Conservation (phyloP, 2,329 filamentous ascomycete genomes). For the Botrytis porri region DNA sequence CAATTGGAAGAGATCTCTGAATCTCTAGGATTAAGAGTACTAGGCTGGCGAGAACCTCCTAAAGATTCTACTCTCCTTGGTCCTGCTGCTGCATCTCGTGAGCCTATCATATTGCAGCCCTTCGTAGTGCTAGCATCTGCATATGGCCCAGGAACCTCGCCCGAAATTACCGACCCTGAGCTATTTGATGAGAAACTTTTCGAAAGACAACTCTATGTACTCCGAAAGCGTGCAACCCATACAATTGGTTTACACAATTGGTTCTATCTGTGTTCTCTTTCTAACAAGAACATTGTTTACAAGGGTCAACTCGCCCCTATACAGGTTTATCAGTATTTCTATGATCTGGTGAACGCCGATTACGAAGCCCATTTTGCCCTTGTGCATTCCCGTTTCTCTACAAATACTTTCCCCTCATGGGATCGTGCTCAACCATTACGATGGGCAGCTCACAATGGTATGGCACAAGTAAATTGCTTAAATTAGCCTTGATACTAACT, state of each 20-base stretch:
- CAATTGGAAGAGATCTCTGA: constrained; percentile 94
- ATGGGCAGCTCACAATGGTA: constrained; percentile 96
- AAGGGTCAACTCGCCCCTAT: constrained; percentile 93
- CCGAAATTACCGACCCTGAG: constrained; percentile 73
- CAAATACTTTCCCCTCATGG: constrained; percentile 98
- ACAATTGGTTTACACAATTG: constrained; percentile 94
- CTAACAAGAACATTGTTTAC: constrained; percentile 97
- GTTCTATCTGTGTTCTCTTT: constrained; percentile 97
- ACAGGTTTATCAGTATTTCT: constrained; percentile 97
- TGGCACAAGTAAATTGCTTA: constrained; percentile 32
- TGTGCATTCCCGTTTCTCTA: constrained; percentile 95
- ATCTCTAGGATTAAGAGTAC: constrained; percentile 79
- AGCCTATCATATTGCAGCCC: constrained; percentile 92
- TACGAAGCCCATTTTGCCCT: constrained; percentile 97
- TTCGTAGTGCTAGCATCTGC: constrained; percentile 85
- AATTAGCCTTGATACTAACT: constrained; percentile 35
- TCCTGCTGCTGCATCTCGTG: constrained; percentile 86
- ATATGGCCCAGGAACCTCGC: constrained; percentile 78
- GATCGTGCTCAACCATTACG: constrained; percentile 93
- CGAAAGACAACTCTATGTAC: constrained; percentile 88
- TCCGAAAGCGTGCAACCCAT: constrained; percentile 93
- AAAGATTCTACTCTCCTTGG: constrained; percentile 90
- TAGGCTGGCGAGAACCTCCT: constrained; percentile 95
- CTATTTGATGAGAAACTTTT: constrained; percentile 82
- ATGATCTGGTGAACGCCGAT: constrained; percentile 93